These are phyloP conservation scores for Pythium aquatile DNA, from an alignment of 352 stramenopile genomes.

Conservation along the genomic window DNA sequence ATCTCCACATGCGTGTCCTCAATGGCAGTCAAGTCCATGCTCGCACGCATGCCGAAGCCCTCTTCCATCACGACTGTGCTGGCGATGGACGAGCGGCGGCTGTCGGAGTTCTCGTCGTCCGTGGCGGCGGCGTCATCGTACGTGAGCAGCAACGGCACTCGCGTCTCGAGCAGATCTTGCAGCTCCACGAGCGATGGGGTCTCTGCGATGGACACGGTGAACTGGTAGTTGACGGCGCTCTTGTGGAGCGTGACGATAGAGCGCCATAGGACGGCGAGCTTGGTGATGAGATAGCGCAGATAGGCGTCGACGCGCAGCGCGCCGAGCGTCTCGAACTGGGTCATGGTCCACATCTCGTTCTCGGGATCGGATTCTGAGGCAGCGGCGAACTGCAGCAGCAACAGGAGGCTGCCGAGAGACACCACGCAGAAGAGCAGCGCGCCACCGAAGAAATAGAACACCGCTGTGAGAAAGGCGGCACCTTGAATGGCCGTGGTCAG, in stretches of 20 bases:
- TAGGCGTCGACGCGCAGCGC: conserved; percentile 20
- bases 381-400: conserved; percentile 28
- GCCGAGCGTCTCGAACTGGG: conserved; percentile 20
- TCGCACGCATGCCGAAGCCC: neutral
- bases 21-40: conserved; percentile 12
- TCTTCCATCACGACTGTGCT: conserved; percentile 16
- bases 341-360: conserved; percentile 19
- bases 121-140: conserved; percentile 13
- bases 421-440: conserved; percentile 40
- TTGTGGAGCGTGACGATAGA: conserved; percentile 37
- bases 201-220: conserved; percentile 57
- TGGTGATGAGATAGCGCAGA: conserved; percentile 20
- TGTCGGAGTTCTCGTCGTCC: conserved; percentile 2
- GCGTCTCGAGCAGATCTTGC: conserved; percentile 24
- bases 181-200: conserved; percentile 26
- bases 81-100: conserved; percentile 16
- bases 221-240: conserved; percentile 49
- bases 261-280: conserved; percentile 22
- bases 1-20: conserved; percentile 3
- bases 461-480: conserved; percentile 15
- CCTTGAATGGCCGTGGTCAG: conserved; percentile 8
- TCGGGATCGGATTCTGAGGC: neutral
- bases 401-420: conserved; percentile 22
- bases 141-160: conserved; percentile 19
- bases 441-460: conserved; percentile 41